phyloP scores from a whole-genome alignment of 805 yeast species.

The Myxozyma mucilagina region DNA sequence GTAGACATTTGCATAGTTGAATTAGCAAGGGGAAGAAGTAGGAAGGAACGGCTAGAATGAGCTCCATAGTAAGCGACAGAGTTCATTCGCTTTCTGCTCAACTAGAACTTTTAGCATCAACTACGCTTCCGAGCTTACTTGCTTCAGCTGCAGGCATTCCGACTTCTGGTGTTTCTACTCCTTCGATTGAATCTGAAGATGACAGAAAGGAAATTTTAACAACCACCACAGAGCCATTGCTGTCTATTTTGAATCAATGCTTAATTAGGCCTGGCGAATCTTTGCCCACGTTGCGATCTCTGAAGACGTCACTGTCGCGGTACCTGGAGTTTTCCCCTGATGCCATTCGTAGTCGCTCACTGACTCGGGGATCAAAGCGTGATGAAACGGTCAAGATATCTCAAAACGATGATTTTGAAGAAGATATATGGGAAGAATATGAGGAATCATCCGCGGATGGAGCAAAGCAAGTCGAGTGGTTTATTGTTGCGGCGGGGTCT shows the following conservation, averaged over 20 bases:
- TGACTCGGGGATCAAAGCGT: not conserved
- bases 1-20: not conserved
- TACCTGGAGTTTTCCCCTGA: slow-evolving; percentile 12
- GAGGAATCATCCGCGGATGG: slow-evolving; percentile 10
- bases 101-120: slow-evolving; percentile 21
- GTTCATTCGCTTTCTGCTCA: slow-evolving; percentile 18
- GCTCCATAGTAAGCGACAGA: slow-evolving; percentile 22
- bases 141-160: slow-evolving; percentile 11
- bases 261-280: slow-evolving; percentile 21
- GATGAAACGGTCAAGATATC: not conserved
- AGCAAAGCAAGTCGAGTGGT: slow-evolving; percentile 36
- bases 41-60: slow-evolving; percentile 2
- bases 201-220: not conserved
- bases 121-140: slow-evolving; percentile 24
- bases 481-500: slow-evolving; percentile 40
- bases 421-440: slow-evolving; percentile 8
- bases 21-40: not conserved
- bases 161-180: not conserved
- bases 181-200: not conserved
- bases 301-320: slow-evolving; percentile 1
- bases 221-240: slow-evolving; percentile 14
- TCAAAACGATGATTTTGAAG: not conserved
- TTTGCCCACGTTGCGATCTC: slow-evolving; percentile 12
- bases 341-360: not conserved
- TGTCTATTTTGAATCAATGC: slow-evolving; percentile 10